Conservation (phyloP, 2,329 filamentous ascomycete species). For the Magnaporthiopsis incrustans region DNA sequence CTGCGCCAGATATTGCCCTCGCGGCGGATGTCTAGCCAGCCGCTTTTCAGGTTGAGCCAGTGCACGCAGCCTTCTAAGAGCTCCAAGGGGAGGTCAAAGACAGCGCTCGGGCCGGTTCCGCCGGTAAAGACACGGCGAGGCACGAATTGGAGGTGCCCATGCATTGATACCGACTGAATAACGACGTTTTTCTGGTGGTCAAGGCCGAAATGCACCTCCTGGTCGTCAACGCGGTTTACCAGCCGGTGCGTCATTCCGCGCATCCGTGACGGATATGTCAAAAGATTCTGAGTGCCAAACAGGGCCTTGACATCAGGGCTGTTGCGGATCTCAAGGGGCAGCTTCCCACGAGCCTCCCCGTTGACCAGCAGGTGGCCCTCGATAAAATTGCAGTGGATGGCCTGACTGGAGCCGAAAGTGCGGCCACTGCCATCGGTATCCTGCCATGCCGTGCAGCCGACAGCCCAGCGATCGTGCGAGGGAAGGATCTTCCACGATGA, state of each 20-base stretch:
- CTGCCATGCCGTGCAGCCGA: no score
- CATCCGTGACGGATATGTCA: slow-evolving; percentile 42
- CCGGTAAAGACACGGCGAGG: slow-evolving; percentile 9
- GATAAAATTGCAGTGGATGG: slow-evolving; percentile 26
- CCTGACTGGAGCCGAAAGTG: no score
- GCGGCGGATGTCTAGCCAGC: slow-evolving; percentile 38
- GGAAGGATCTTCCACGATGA: no score
- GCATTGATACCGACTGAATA: slow-evolving; percentile 28
- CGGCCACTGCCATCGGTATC: no score
- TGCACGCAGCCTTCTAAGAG: slow-evolving; percentile 48
- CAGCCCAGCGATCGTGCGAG: no score
- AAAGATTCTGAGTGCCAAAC: slow-evolving; percentile 44
- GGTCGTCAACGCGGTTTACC: slow-evolving; percentile 24
- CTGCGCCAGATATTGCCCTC: slow-evolving; percentile 19
- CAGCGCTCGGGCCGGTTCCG: slow-evolving; percentile 15
- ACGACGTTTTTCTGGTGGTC: slow-evolving; percentile 29
- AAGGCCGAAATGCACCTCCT: slow-evolving; percentile 48
- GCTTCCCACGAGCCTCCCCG: slow-evolving; percentile 27
- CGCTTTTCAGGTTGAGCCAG: slow-evolving; percentile 43
- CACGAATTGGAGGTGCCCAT: background rate
- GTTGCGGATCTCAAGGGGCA: slow-evolving; percentile 43
- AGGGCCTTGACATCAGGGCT: slow-evolving; percentile 35
- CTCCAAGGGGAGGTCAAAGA: slow-evolving; percentile 40
- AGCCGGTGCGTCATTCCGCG: slow-evolving; percentile 43
- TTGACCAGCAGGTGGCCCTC: slow-evolving; percentile 29